These are phyloP conservation scores for Oryza glumipatula DNA, from an alignment of 176 grass and related monocot species.

Conservation along the genomic window DNA sequence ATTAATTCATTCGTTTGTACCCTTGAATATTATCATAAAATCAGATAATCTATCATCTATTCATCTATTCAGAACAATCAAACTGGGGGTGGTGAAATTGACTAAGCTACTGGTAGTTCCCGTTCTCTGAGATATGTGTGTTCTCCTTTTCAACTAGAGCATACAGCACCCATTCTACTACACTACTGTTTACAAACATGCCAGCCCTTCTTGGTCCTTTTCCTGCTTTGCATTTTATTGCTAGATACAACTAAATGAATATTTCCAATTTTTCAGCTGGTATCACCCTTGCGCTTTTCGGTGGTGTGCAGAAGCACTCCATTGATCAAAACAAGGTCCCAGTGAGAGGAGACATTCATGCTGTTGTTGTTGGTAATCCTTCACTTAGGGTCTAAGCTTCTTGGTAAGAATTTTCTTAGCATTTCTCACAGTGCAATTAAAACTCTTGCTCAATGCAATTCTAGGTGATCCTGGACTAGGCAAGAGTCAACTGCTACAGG, in stretches of 20 bases:
- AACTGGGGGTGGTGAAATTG: not conserved
- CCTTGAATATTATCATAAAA: too few species aligned
- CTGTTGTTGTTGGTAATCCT: conserved; percentile 78
- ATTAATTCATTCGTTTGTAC: too few species aligned
- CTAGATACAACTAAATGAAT: conserved; percentile 22
- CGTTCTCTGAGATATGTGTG: conserved; percentile 6
- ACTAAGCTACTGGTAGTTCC: conserved; percentile 15
- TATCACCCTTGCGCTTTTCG: conserved; percentile 85
- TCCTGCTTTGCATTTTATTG: conserved; percentile 23
- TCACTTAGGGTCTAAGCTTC: not conserved
- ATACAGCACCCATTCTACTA: conserved; percentile 4
- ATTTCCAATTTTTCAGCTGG: conserved; percentile 63
- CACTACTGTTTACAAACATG: conserved; percentile 21
- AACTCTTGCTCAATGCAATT: conserved; percentile 35
- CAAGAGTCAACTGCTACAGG: conserved; percentile 94
- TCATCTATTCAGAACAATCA: too few species aligned
- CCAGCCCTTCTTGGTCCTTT: conserved; percentile 5
- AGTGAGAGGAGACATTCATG: conserved; percentile 90
- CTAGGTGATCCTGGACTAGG: conserved; percentile 91
- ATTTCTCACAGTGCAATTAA: conserved; percentile 15
- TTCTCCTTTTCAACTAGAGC: not conserved
- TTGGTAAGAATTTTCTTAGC: not conserved
- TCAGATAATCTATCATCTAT: too few species aligned
- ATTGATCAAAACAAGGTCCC: conserved; percentile 93
- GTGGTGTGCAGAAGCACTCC: conserved; percentile 86